Percentiles rank a stretch among this genome's conserved stretches.
Conservation (phyloP, 257 asterid species). For the Nicotiana tabacum region DNA sequence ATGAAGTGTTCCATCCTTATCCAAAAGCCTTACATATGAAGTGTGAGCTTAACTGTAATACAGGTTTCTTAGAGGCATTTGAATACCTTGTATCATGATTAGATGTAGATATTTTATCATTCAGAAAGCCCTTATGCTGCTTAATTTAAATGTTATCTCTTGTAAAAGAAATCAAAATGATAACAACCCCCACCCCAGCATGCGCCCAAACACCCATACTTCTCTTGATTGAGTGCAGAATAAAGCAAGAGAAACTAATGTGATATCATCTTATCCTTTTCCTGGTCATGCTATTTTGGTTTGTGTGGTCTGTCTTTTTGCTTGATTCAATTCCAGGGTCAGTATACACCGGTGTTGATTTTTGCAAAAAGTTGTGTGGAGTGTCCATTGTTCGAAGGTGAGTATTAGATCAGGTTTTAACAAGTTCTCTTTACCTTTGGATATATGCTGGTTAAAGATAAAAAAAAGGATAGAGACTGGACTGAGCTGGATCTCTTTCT, state of each 20-base stretch:
- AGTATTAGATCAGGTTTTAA: constrained; percentile 21
- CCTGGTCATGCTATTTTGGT: too few species aligned
- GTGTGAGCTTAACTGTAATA: neutral
- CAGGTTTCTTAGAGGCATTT: neutral
- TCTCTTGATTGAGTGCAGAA: neutral
- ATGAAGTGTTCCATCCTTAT: too few species aligned
- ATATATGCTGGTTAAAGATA: neutral
- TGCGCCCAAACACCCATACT: neutral
- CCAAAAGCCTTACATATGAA: neutral
- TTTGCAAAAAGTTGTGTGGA: constrained; percentile 98
- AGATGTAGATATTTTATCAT: neutral
- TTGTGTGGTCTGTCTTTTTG: too few species aligned
- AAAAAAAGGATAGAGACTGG: neutral
- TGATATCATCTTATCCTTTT: neutral
- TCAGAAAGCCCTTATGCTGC: neutral
- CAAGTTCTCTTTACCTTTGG: neutral
- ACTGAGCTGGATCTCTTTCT: neutral
- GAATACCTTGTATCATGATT: neutral
- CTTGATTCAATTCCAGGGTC: constrained; percentile 54
- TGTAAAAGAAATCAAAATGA: too few species aligned
- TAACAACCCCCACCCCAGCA: too few species aligned
- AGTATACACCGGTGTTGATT: constrained; percentile 88
- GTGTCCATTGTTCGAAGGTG: constrained; percentile 97
- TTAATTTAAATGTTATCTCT: neutral
- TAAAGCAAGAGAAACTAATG: neutral